Conservation (phyloP, 2,329 filamentous ascomycete genomes). For the Pyricularia pennisetigena region DNA sequence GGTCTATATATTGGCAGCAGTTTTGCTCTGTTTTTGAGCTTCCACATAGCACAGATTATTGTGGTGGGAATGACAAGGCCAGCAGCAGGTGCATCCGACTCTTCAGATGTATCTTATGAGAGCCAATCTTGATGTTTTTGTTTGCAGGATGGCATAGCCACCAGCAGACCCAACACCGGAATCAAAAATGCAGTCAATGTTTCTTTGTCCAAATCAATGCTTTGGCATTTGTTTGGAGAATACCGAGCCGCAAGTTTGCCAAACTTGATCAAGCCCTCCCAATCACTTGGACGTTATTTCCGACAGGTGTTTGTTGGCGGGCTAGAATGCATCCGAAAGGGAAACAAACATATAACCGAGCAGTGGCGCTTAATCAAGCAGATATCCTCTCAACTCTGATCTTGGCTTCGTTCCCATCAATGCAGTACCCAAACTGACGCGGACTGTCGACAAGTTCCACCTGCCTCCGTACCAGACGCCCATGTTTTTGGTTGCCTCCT, state of each 20-base stretch:
- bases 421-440: constrained; percentile 70
- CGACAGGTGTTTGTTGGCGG: background rate
- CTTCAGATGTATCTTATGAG: background rate
- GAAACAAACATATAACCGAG: background rate
- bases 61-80: background rate
- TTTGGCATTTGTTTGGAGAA: background rate
- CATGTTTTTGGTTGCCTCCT: constrained; percentile 5
- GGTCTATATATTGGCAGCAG: background rate
- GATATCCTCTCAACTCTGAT: constrained; percentile 56
- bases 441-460: constrained; percentile 73
- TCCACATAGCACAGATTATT: background rate
- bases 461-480: constrained; percentile 64
- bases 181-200: background rate
- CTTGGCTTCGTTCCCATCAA: constrained; percentile 62
- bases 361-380: background rate
- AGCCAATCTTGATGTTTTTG: background rate
- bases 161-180: background rate
- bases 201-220: no score
- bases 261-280: background rate
- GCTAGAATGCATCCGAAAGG: background rate
- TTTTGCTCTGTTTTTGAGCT: background rate
- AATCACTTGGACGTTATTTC: background rate
- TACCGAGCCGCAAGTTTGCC: background rate
- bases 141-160: background rate
- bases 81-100: background rate